Evolutionary conservation across 2,329 filamentous ascomycete genomes (phyloP).

Genomic region (Trichophyton equinum): DNA sequence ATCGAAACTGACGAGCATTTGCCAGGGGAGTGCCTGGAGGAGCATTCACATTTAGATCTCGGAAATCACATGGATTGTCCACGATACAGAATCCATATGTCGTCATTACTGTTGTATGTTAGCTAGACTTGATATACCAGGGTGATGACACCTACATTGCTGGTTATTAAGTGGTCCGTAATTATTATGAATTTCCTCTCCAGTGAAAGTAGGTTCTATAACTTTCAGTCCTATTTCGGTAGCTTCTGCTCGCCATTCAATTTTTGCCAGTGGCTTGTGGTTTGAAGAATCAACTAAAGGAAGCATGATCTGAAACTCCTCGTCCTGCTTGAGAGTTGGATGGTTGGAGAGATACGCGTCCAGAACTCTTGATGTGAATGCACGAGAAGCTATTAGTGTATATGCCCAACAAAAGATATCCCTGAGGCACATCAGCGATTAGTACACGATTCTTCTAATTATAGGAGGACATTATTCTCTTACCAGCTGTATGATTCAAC

Average conservation of each 20-base stretch:
- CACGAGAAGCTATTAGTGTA: conserved; percentile 33
- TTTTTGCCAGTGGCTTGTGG: conserved; percentile 49
- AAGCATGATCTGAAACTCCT: conserved; percentile 56
- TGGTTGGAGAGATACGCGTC: conserved; percentile 24
- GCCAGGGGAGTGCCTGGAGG: conserved; percentile 29
- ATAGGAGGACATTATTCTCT: conserved; percentile 5
- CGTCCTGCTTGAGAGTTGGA: conserved; percentile 30
- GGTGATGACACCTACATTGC: conserved; percentile 34
- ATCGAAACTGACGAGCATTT: conserved; percentile 24
- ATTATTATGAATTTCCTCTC: conserved; percentile 52
- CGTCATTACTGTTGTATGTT: conserved; percentile 27
- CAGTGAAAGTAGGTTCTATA: conserved; percentile 37
- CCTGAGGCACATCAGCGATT: conserved; percentile 18
- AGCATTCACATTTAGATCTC: conserved; percentile 29
- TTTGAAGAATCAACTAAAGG: conserved; percentile 62
- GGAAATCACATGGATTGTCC: conserved; percentile 34
- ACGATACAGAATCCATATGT: conserved; percentile 36
- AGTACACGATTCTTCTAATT: not conserved
- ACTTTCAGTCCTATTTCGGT: conserved; percentile 31
- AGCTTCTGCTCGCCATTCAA: conserved; percentile 44
- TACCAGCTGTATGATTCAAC: conserved; percentile 22
- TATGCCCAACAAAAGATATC: conserved; percentile 36
- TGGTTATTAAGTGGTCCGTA: conserved; percentile 67
- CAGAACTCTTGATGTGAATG: conserved; percentile 34
- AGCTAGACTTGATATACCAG: not conserved